phyloP scores from a whole-genome alignment of 2,329 filamentous ascomycete species.

The Trichothecium sympodiale region DNA sequence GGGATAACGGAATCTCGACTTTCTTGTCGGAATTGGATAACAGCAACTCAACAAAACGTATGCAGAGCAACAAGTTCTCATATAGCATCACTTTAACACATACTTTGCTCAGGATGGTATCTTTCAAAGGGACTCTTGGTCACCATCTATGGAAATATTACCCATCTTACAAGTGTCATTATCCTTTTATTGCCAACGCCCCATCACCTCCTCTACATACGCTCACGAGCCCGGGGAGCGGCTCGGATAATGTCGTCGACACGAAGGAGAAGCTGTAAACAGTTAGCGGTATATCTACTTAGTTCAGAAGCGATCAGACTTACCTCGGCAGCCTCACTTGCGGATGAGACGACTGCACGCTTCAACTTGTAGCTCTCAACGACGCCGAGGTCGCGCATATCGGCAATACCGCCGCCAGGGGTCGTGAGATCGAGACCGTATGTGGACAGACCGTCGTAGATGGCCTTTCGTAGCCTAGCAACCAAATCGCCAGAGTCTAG shows the following conservation, averaged over 20 bases:
- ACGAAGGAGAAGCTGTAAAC: constrained; percentile 65
- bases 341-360: constrained; percentile 91
- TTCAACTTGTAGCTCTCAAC: constrained; percentile 99
- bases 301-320: constrained; percentile 19
- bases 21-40: too few species aligned
- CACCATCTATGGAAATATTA: constrained; percentile 1
- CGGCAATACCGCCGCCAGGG: constrained; percentile 82
- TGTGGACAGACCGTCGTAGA: constrained; percentile 88
- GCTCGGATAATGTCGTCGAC: constrained; percentile 98
- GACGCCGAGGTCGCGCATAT: constrained; percentile 92
- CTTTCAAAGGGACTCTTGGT: neutral
- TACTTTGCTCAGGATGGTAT: too few species aligned
- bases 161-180: constrained; percentile 10
- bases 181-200: constrained; percentile 6
- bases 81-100: too few species aligned
- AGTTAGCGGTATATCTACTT: neutral
- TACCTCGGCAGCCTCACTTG: constrained; percentile 93
- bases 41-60: too few species aligned
- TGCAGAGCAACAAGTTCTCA: too few species aligned
- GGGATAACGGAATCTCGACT: too few species aligned
- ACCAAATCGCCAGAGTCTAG: constrained; percentile 93
- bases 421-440: constrained; percentile 83
- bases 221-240: constrained; percentile 54
- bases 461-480: constrained; percentile 79
- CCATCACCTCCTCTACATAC: constrained; percentile 18